Evolutionary conservation across 2,329 filamentous ascomycete species (phyloP).

Genomic region (Neonectria coccinea): DNA sequence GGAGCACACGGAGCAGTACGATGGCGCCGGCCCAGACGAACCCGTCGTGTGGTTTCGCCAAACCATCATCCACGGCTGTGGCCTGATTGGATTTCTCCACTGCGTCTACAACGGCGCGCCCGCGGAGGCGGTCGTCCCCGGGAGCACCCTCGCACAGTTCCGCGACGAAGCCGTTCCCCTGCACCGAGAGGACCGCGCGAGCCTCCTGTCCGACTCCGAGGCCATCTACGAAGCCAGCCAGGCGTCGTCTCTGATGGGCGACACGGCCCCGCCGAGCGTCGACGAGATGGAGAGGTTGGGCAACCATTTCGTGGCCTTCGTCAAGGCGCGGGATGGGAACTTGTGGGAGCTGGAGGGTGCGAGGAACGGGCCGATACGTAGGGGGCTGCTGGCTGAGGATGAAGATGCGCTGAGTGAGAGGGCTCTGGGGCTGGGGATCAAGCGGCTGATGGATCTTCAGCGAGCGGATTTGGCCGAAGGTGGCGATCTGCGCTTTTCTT

Average conservation of each 20-base stretch:
- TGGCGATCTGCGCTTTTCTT: conserved; percentile 26
- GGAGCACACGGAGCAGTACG: conserved; percentile 11
- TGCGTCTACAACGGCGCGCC: conserved; percentile 68
- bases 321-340: conserved; percentile 25
- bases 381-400: conserved; percentile 18
- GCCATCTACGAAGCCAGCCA: conserved; percentile 17
- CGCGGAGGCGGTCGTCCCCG: conserved; percentile 46
- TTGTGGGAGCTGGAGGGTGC: conserved; percentile 33
- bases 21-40: conserved; percentile 17
- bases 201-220: not conserved
- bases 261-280: conserved; percentile 2
- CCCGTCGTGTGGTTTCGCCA: conserved; percentile 78
- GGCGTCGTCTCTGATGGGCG: conserved; percentile 14
- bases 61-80: conserved; percentile 78
- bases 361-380: conserved; percentile 28
- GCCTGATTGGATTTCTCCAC: conserved; percentile 75
- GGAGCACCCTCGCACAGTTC: conserved; percentile 59
- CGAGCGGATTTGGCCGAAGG: not conserved
- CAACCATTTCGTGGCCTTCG: conserved; percentile 30
- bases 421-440: conserved; percentile 25
- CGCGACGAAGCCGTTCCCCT: conserved; percentile 71
- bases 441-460: conserved; percentile 23
- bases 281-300: conserved; percentile 5
- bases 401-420: conserved; percentile 28
- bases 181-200: conserved; percentile 12